Evolutionary conservation across 2,329 filamentous ascomycete species (phyloP), one percentile per base, ranked within the genome.

Genomic region (Metarhizium album): DNA sequence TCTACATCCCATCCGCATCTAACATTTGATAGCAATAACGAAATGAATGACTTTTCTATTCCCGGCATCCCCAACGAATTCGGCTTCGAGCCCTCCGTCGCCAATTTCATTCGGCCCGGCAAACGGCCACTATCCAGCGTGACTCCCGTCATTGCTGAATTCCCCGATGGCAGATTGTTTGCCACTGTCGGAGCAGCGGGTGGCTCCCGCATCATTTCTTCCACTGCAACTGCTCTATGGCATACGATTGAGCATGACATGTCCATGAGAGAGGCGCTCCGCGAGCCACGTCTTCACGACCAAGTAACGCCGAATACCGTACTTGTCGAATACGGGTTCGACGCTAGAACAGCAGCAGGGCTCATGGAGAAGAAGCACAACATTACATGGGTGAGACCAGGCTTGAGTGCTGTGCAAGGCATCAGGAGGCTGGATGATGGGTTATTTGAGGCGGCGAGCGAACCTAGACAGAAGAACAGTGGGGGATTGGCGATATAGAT

Each of bases 111-210:
- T 64, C 78, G 82, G 4, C 82, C 88, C 0, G 76, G 80, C 46
- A 96, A 96, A 67, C 80, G 91, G 0, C 89, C 90, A 0, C 72
- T 96, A 3, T 90, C 85, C 2, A 90, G 86, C 55, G 90, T 93
- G 58, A 82, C 85, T 0, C 89, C 90, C 3, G 74, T 88, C 51
- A 90, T 94, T 48, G 79, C 84, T 55, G 80, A 85, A 50, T 70
- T 77, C 52, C 70, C 77, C 2, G 76, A 84, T 59, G 78, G 80
- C 18, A 75, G 72, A 1, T 74, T 94, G 1, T 84, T 83, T 62
- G 79, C 86, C 51, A 72, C 81, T 50, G 76, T 87, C 7, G 88
- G 88, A 40, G 84, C 87, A 0, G 87, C 89, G 0, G 90, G 90
- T 31, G 90, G 89, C 3, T 87, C 82, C 20, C 78, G 87, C 27